phyloP scores from a whole-genome alignment of 2,329 filamentous ascomycete species.

The Macrophomina phaseolina region DNA sequence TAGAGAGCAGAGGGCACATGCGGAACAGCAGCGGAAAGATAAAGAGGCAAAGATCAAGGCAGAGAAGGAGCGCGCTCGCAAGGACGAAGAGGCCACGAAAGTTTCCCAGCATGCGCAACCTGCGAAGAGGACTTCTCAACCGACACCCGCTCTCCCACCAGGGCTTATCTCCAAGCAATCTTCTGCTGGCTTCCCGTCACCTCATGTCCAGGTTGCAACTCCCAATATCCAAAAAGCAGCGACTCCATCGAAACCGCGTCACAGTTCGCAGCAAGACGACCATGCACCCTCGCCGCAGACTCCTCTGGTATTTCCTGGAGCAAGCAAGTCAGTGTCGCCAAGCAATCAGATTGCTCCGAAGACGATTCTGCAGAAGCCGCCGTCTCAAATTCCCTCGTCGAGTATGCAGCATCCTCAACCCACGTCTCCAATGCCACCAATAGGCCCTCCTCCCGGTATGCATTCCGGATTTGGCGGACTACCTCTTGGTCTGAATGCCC shows the following conservation, averaged over 20 bases:
- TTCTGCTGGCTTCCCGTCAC: constrained; percentile 68
- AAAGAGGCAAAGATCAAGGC: constrained; percentile 61
- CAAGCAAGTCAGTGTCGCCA: constrained; percentile 63
- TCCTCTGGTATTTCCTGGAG: constrained; percentile 59
- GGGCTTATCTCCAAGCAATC: constrained; percentile 60
- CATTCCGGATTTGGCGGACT: constrained; percentile 56
- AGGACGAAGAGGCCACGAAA: constrained; percentile 48
- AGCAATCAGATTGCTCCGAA: constrained; percentile 68
- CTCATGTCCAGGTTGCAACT: constrained; percentile 78
- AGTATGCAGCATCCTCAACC: constrained; percentile 63
- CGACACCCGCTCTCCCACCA: constrained; percentile 56
- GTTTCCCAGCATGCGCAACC: constrained; percentile 37
- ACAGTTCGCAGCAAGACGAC: constrained; percentile 78
- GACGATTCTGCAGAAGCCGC: constrained; percentile 66
- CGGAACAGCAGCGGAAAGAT: constrained; percentile 63
- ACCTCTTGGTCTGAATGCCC: constrained; percentile 56
- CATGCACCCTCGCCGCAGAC: constrained; percentile 72
- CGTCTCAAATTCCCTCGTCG: constrained; percentile 47
- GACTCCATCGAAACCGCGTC: constrained; percentile 77
- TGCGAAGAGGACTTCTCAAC: constrained; percentile 45
- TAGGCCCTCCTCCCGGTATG: constrained; percentile 63
- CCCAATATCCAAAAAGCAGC: constrained; percentile 83
- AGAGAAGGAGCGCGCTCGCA: constrained; percentile 47
- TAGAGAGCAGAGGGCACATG: constrained; percentile 68
- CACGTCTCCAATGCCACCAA: constrained; percentile 68